Evolutionary conservation across 306 rosid species (phyloP).

Genomic region (Prunus salicina): DNA sequence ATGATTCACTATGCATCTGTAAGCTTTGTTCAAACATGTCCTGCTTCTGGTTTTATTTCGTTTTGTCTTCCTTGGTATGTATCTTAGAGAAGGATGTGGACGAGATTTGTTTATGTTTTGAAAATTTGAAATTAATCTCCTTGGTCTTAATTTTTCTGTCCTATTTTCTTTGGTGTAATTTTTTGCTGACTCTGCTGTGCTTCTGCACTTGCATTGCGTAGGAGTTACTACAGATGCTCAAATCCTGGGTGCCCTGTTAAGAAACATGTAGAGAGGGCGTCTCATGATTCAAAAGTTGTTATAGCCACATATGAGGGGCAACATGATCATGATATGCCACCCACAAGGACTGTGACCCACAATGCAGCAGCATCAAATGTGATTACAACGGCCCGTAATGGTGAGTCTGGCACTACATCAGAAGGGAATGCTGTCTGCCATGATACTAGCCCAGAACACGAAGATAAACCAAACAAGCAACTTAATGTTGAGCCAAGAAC

Average conservation of each 20-base stretch:
- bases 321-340: constrained; percentile 68
- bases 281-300: constrained; percentile 61
- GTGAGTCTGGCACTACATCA: constrained; percentile 32
- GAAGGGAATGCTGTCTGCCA: constrained; percentile 20
- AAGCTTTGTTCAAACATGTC: background rate
- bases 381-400: constrained; percentile 18
- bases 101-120: background rate
- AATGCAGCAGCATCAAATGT: constrained; percentile 37
- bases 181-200: constrained; percentile 16
- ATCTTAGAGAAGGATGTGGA: background rate
- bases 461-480: constrained; percentile 16
- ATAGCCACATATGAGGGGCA: constrained; percentile 81
- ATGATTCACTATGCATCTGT: background rate
- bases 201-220: constrained; percentile 34
- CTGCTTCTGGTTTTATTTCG: background rate
- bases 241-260: constrained; percentile 81
- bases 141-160: background rate
- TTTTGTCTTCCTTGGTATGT: background rate
- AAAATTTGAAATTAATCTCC: background rate
- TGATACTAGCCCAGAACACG: constrained; percentile 3
- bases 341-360: constrained; percentile 45
- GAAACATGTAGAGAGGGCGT: constrained; percentile 87
- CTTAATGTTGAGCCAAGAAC: background rate
- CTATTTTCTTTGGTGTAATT: background rate
- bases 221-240: constrained; percentile 96